Conservation (phyloP, 495 filamentous ascomycete genomes). For the Trichoderma gamsii region DNA sequence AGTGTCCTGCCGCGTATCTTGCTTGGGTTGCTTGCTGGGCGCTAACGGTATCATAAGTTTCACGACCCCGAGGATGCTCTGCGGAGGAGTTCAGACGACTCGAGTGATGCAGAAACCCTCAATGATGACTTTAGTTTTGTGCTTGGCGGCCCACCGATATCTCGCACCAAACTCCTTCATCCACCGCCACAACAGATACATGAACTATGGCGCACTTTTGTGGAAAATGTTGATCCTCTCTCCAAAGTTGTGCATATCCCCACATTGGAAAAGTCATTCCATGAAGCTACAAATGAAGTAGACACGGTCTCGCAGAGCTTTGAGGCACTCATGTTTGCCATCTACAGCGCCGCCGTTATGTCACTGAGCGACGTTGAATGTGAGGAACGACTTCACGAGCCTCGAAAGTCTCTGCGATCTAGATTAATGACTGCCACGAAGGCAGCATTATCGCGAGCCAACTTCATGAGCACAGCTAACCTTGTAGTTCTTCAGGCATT, state of each 20-base stretch:
- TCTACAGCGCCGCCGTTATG: slow-evolving; percentile 70
- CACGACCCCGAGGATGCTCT: neutral
- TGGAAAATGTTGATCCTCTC: slow-evolving; percentile 66
- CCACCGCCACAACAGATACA: slow-evolving; percentile 19
- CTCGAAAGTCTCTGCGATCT: neutral
- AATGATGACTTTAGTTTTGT: slow-evolving; percentile 25
- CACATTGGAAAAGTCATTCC: slow-evolving; percentile 45
- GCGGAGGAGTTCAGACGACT: slow-evolving; percentile 17
- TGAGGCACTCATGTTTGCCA: slow-evolving; percentile 71
- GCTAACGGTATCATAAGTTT: neutral
- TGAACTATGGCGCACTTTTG: slow-evolving; percentile 60
- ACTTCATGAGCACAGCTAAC: slow-evolving; percentile 68
- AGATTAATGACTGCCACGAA: slow-evolving; percentile 48
- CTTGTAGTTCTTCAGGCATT: slow-evolving; percentile 72
- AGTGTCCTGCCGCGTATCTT: neutral
- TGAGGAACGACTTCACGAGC: neutral
- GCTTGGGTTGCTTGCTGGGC: neutral
- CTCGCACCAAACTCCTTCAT: slow-evolving; percentile 16
- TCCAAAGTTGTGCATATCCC: slow-evolving; percentile 62
- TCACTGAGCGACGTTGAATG: slow-evolving; percentile 52
- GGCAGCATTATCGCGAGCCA: slow-evolving; percentile 67
- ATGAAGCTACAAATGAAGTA: slow-evolving; percentile 30
- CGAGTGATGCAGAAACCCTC: slow-evolving; percentile 24
- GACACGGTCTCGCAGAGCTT: slow-evolving; percentile 51
- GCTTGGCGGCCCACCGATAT: slow-evolving; percentile 15